These are phyloP conservation scores for Penicillium canescens DNA, from an alignment of 495 filamentous ascomycete species.

Conservation along the genomic window DNA sequence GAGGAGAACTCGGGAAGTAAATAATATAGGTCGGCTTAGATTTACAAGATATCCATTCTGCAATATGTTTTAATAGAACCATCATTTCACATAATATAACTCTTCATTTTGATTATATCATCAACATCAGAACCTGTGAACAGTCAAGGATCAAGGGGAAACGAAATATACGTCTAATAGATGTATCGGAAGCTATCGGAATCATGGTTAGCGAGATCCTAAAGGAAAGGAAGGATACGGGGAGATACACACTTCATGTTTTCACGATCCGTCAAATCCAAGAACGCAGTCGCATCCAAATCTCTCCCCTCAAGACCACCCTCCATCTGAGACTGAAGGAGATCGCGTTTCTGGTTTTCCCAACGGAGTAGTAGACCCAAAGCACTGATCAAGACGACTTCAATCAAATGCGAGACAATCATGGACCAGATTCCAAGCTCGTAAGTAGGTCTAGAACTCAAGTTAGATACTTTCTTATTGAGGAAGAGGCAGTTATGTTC, in stretches of 20 bases:
- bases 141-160: not conserved
- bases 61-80: too few relatives aligned
- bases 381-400: slow-evolving; percentile 46
- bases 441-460: slow-evolving; percentile 45
- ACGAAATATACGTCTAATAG: slow-evolving; percentile 10
- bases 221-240: not conserved
- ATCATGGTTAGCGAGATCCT: not conserved
- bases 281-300: slow-evolving; percentile 56
- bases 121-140: too few relatives aligned
- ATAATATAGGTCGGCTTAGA: not conserved
- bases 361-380: slow-evolving; percentile 51
- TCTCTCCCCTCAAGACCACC: slow-evolving; percentile 50
- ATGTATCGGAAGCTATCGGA: slow-evolving; percentile 36
- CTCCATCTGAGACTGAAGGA: slow-evolving; percentile 47
- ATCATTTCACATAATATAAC: not conserved
- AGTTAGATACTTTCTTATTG: not conserved
- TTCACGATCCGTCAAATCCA: slow-evolving; percentile 61
- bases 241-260: slow-evolving; percentile 49
- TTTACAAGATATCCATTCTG: too few relatives aligned
- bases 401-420: slow-evolving; percentile 60
- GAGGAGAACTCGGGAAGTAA: slow-evolving; percentile 62
- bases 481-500: not conserved
- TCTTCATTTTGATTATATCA: not conserved
- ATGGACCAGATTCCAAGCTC: slow-evolving; percentile 61
- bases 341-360: slow-evolving; percentile 59